Base-by-base conservation (phyloP, 2,329 filamentous ascomycete genomes). In the Lojkania enalia region DNA sequence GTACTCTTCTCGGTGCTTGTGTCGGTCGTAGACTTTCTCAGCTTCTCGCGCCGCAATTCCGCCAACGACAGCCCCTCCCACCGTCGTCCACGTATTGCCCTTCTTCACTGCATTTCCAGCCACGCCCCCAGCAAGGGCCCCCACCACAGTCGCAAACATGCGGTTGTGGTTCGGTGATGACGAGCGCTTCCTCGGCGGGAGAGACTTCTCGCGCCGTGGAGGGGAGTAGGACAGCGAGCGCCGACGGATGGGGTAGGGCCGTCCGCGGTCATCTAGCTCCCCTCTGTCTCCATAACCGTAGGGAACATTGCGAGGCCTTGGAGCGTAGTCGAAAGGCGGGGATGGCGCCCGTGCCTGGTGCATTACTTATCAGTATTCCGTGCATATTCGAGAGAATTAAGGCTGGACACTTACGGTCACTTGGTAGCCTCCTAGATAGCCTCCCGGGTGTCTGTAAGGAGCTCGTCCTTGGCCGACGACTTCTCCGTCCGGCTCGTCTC, bases 31-130 rank as follows among this genome's bases (percentile, higher is more conserved):
- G 20, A 48, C 41, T 44, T 63, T 60, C 36, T 64, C 56, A 0
- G 46, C 49, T 38, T 67, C 62, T 29, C 59, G 52, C 5, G 55
- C 65, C 13, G 61, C 63, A 2, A 71, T 39, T 0, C 67, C 66
- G 5, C 68, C 68, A 12, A 69, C 47, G 4, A 71, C 58, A 9
- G 68, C 68, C 2, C 66, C 64, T 5, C 49, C 64, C 13, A 71
- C 53, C 2, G 66, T 67, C 3, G 63, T 57, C 20, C 61, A 46
- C 1, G 57, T 63, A 11, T 66, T 57, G 25, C 54, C 58, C 46
- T 60, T 61, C 31, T 57, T 60, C 21, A 60, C 53, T 39, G 61
- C 59, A 35, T 57, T 53, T 18, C 63, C 67, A 2, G 63, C 44
- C 4, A 69, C 31, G 0, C 68, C 68, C 14, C 68, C 68, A 2